Evolutionary conservation across 1,284 basidiomycete genomes (phyloP).

Genomic region (Papiliotrema nemorosa): DNA sequence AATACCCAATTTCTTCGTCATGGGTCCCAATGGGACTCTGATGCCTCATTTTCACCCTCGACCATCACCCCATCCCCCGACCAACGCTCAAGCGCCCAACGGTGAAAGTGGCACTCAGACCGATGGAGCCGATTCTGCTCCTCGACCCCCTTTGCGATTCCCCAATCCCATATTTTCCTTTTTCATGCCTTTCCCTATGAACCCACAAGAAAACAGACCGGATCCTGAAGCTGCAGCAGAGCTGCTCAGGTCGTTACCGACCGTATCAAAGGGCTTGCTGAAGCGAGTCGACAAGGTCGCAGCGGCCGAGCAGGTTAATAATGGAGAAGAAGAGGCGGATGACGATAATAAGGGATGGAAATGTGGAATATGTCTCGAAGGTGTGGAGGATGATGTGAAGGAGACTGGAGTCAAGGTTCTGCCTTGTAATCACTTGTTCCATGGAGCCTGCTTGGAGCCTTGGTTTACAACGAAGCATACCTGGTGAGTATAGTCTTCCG

Average conservation of each 20-base stretch:
- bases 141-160: not conserved
- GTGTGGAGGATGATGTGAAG: slow-evolving; percentile 11
- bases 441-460: slow-evolving; percentile 41
- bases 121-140: not conserved
- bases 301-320: slow-evolving; percentile 29
- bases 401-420: slow-evolving; percentile 40
- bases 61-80: not conserved
- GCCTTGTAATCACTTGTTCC: slow-evolving; percentile 49
- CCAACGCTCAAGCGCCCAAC: not conserved
- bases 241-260: slow-evolving; percentile 36
- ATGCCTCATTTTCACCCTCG: slow-evolving; percentile 2
- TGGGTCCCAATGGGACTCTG: not conserved
- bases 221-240: slow-evolving; percentile 42
- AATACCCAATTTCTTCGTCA: slow-evolving; percentile 4
- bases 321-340: slow-evolving; percentile 19
- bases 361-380: slow-evolving; percentile 44
- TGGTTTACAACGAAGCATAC: slow-evolving; percentile 46
- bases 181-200: not conserved
- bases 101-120: not conserved
- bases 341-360: slow-evolving; percentile 37
- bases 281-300: slow-evolving; percentile 35
- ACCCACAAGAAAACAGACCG: slow-evolving; percentile 5
- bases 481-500: slow-evolving; percentile 33
- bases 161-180: not conserved
- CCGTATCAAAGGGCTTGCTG: slow-evolving; percentile 27